Conservation (phyloP, 1,139 yeast species). For the Yamadazyma pseudoaaseri region DNA sequence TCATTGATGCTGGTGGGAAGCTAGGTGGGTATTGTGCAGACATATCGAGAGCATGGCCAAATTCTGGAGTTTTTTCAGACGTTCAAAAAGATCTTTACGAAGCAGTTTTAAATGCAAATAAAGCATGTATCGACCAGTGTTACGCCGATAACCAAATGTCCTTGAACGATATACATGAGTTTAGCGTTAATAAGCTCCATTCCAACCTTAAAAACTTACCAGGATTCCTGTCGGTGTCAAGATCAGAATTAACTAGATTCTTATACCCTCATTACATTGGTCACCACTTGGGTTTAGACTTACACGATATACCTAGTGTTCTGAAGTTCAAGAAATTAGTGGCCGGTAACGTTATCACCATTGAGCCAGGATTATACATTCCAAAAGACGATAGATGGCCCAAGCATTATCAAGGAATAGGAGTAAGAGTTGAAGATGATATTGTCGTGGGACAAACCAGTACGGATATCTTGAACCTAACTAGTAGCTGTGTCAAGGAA, state of each 20-base stretch:
- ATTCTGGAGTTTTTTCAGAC: conserved; percentile 60
- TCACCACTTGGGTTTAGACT: conserved; percentile 90
- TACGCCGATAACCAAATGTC: conserved; percentile 51
- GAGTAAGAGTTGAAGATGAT: conserved; percentile 94
- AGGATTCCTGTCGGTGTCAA: conserved; percentile 57
- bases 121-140: conserved; percentile 71
- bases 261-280: conserved; percentile 95
- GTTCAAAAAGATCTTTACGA: conserved; percentile 86
- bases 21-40: conserved; percentile 95
- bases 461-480: conserved; percentile 57
- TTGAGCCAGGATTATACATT: conserved; percentile 93
- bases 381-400: conserved; percentile 75
- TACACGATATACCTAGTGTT: conserved; percentile 75
- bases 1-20: conserved; percentile 95
- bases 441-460: conserved; percentile 66
- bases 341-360: conserved; percentile 77
- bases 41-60: conserved; percentile 97
- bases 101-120: conserved; percentile 82
- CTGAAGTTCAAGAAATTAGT: conserved; percentile 51
- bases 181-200: conserved; percentile 58
- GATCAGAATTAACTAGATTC: conserved; percentile 49
- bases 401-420: conserved; percentile 78
- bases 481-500: conserved; percentile 84
- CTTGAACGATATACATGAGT: conserved; percentile 73
- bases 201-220: conserved; percentile 64